Base-by-base conservation (phyloP, 495 filamentous ascomycete species). In the Cercophora newfieldiana region DNA sequence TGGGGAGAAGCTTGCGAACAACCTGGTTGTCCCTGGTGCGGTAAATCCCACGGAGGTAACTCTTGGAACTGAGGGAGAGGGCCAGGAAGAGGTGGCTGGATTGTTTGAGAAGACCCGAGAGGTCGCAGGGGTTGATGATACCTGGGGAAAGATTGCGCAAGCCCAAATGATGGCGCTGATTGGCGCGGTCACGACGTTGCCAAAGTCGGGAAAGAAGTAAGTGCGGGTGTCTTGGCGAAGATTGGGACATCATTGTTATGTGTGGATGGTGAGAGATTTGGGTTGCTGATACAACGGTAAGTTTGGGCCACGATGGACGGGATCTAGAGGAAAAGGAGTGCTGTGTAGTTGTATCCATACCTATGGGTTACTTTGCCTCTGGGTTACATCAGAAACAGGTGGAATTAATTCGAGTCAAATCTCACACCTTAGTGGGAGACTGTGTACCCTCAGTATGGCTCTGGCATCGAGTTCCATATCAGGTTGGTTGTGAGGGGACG, bases 41-140 rank as follows among this genome's bases (percentile, higher is more conserved):
- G 24, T 44, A 12, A 12, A 26, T 1, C 6, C 50, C 2, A 19
- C 19, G n/a, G 10, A 59, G 8, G 59, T 66, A 7, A 57, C 59
- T 8, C 54, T 26, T 18, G 50, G 53, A 0, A 59, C 55, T 24
- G 59, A 66, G 24, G 63, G 66, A 69, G 60, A n/a, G 6, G 50
- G 24, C 2, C 6, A 8, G 24, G 50, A 53, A 1, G 76, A 79
- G 26, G 70, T 72, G 4, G 63, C 65, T 24, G 67, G 71, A 0
- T 24, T 82, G 28, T 80, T 83, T 68, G 70, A 74, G 14, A 69
- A 69, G 57, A 75, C 71, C 24, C 70, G 64, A 24, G 68, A 69
- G 66, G 54, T 44, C 5, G 18, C 69, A 2, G 68, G 26, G 48
- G 71, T 28, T n/a, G 66, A 76, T n/a, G 66, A 76, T 63, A 75